A percentile compares a stretch with the other conserved stretches of the same genome.
Conservation (phyloP, 2,329 filamentous ascomycete species). For the Monosporascus sp. region DNA sequence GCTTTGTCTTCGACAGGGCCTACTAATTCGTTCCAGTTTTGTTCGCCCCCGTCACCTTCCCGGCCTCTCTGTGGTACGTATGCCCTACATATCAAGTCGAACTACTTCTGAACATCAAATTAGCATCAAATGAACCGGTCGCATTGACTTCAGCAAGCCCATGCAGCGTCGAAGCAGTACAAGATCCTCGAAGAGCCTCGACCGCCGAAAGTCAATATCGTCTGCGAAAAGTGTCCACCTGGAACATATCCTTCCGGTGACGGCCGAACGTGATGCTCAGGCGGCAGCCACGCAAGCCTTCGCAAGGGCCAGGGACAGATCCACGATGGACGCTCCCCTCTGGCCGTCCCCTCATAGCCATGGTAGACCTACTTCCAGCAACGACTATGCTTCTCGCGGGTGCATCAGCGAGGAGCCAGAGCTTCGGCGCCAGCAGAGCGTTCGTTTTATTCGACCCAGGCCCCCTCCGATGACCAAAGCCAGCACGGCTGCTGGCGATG, state of each 20-base stretch:
- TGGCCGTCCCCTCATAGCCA: constrained; percentile 29
- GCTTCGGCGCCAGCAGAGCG: constrained; percentile 46
- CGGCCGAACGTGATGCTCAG: constrained; percentile 55
- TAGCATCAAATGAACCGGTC: too few relatives aligned
- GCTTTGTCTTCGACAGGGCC: constrained; percentile 14
- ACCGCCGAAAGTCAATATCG: constrained; percentile 50
- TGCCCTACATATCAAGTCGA: background rate
- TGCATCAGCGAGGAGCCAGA: constrained; percentile 15
- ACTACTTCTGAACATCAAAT: background rate
- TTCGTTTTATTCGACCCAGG: constrained; percentile 43
- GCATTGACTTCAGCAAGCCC: constrained; percentile 1
- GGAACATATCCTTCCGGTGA: constrained; percentile 43
- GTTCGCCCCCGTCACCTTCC: constrained; percentile 2
- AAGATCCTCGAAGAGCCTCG: constrained; percentile 37
- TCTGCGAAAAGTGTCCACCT: constrained; percentile 42
- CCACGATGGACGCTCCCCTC: constrained; percentile 27
- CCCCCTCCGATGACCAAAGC: constrained; percentile 1
- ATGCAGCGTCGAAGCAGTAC: constrained; percentile 49
- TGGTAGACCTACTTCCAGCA: constrained; percentile 4
- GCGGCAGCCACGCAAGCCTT: constrained; percentile 60
- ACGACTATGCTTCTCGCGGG: constrained; percentile 10
- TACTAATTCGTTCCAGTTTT: constrained; percentile 4
- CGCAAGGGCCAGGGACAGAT: constrained; percentile 42
- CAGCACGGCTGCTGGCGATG: background rate
- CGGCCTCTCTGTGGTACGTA: background rate